phyloP scores from a whole-genome alignment of 2,329 filamentous ascomycete genomes.

The Corynespora cassiicola region DNA sequence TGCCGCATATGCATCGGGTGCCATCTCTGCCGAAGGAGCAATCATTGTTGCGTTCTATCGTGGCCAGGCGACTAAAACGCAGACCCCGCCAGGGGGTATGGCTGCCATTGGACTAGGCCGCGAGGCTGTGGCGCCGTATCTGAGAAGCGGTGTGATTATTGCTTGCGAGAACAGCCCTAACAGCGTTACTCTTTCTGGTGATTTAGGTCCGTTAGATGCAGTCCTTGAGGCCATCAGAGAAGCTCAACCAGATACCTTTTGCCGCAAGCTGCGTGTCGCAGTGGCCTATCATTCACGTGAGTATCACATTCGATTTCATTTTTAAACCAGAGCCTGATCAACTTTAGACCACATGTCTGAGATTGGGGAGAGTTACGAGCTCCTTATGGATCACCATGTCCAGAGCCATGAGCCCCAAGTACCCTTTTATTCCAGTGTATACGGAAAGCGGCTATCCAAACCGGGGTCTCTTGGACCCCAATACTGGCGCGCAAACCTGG shows the following conservation, averaged over 20 bases:
- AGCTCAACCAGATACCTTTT: too few species aligned
- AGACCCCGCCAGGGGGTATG: slow-evolving; percentile 10
- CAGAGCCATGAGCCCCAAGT: too few species aligned
- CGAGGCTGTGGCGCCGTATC: slow-evolving; percentile 1
- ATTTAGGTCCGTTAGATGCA: too few species aligned
- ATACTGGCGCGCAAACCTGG: slow-evolving; percentile 25
- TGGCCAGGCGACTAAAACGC: not conserved
- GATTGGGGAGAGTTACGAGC: too few species aligned
- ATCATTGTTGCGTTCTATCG: slow-evolving; percentile 10
- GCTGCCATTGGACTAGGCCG: slow-evolving; percentile 8
- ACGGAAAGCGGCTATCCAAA: slow-evolving; percentile 3
- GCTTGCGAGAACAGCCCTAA: slow-evolving; percentile 28
- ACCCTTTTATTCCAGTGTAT: slow-evolving; percentile 17
- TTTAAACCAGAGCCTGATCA: too few species aligned
- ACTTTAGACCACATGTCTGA: too few species aligned
- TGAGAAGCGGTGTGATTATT: slow-evolving; percentile 10
- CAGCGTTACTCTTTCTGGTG: slow-evolving; percentile 29
- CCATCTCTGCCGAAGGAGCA: slow-evolving; percentile 3
- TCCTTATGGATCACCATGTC: too few species aligned
- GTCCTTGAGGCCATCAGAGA: too few species aligned
- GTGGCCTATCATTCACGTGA: too few species aligned
- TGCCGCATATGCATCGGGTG: slow-evolving; percentile 21
- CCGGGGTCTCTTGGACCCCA: slow-evolving; percentile 3
- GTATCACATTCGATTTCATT: too few species aligned
- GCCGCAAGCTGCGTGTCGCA: too few species aligned